Evolutionary conservation across 768 basidiomycete genomes (phyloP).

Genomic region (Leccinellum rugosiceps): DNA sequence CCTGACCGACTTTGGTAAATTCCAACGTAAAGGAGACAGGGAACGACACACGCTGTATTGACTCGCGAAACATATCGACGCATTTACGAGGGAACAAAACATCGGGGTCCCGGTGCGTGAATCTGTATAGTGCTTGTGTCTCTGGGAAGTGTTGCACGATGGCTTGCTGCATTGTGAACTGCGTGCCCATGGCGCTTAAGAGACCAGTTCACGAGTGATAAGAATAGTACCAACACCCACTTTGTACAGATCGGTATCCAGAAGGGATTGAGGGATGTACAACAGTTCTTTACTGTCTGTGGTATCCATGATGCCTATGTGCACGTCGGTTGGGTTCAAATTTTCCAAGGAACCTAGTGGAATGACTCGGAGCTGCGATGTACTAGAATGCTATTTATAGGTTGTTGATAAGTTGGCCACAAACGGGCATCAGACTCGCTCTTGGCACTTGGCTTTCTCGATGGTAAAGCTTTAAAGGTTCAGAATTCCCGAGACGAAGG

Average conservation of each 20-base stretch:
- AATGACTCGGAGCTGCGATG: background rate
- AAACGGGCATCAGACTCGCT: too few relatives aligned
- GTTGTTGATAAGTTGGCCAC: background rate
- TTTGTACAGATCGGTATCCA: conserved; percentile 97
- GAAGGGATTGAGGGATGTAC: conserved; percentile 48
- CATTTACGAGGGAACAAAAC: conserved; percentile 54
- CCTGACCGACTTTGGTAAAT: conserved; percentile 46
- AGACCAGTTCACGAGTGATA: background rate
- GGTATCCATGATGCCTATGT: conserved; percentile 2
- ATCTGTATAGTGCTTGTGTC: conserved; percentile 66
- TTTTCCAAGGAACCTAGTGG: too few relatives aligned
- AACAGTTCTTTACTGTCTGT: conserved; percentile 3
- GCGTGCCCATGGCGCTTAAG: background rate
- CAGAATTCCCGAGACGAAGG: background rate
- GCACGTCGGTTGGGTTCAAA: background rate
- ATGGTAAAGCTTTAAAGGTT: conserved; percentile 6
- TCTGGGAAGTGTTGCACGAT: conserved; percentile 76
- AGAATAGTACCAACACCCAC: conserved; percentile 33
- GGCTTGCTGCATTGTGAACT: conserved; percentile 97
- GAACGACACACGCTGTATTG: conserved; percentile 55
- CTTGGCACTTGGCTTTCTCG: background rate
- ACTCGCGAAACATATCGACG: conserved; percentile 38
- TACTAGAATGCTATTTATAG: too few relatives aligned
- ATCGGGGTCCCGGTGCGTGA: conserved; percentile 71
- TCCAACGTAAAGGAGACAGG: background rate